Percentiles rank a stretch among this genome's conserved stretches.
Evolutionary conservation across 164 flowering plant genomes (phyloP).

Genomic region (Nelumbo lutea): DNA sequence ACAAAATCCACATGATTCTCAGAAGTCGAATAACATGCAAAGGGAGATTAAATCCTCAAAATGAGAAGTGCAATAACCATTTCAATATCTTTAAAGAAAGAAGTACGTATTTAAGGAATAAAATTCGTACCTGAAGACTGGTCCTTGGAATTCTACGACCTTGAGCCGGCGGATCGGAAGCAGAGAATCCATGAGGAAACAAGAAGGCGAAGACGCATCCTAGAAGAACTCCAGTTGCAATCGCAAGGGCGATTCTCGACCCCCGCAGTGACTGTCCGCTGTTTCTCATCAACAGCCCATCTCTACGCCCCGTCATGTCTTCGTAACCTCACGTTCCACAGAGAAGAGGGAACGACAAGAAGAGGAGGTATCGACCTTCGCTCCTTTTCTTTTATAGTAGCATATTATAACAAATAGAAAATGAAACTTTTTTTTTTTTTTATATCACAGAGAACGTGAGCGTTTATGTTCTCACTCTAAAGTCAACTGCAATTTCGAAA

Average conservation of each 20-base stretch:
- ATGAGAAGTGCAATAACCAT: not conserved
- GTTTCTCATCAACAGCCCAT: constrained; percentile 41
- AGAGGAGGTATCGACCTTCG: not conserved
- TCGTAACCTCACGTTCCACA: not conserved
- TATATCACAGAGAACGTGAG: too few species aligned
- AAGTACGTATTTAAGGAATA: not conserved
- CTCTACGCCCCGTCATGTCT: constrained; percentile 60
- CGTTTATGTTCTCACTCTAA: too few species aligned
- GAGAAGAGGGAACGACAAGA: not conserved
- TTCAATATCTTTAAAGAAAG: not conserved
- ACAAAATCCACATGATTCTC: too few species aligned
- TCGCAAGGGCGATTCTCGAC: constrained; percentile 52
- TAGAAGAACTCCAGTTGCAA: constrained; percentile 56
- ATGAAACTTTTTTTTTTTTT: too few species aligned
- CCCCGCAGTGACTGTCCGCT: constrained; percentile 36
- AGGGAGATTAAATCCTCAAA: not conserved
- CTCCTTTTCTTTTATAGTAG: too few species aligned
- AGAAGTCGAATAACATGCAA: not conserved
- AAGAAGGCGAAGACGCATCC: constrained; percentile 75
- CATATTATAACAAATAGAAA: too few species aligned
- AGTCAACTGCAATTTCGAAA: not conserved
- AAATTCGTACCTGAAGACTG: constrained; percentile 33
- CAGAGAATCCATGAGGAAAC: constrained; percentile 65
- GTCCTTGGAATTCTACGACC: constrained; percentile 21
- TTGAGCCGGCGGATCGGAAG: constrained; percentile 17